Evolutionary conservation across 306 rosid genomes (phyloP).

Genomic region (Quercus aquifolioides): DNA sequence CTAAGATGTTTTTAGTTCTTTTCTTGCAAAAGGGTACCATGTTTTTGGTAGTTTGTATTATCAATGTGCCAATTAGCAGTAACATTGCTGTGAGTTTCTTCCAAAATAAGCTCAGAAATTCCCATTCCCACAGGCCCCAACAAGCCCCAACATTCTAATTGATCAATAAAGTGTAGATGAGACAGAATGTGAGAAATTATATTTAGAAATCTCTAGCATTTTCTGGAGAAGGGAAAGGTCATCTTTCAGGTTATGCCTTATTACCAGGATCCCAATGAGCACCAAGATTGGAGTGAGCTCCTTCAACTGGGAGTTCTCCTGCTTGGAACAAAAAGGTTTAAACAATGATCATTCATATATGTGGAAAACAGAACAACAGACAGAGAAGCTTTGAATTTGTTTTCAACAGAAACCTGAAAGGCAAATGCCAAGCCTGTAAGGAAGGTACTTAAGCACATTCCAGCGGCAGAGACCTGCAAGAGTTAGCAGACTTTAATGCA

Average conservation of each 20-base stretch:
- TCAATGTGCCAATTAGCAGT: conserved; percentile 22
- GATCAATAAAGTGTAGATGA: no score
- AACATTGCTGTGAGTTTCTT: conserved; percentile 9
- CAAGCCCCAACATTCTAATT: no score
- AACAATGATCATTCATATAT: not conserved
- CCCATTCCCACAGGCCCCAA: no score
- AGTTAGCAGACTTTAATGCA: conserved; percentile 4
- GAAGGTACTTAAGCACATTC: conserved; percentile 71
- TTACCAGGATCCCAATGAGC: not conserved
- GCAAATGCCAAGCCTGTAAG: conserved; percentile 57
- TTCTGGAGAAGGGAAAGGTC: no score
- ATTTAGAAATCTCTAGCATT: no score
- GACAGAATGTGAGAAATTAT: no score
- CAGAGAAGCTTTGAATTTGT: not conserved
- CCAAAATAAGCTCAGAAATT: no score
- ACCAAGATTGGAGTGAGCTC: conserved; percentile 15
- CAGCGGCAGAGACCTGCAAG: conserved; percentile 56
- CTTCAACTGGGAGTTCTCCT: not conserved
- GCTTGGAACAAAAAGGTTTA: not conserved
- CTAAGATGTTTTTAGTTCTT: not conserved
- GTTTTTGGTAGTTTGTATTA: not conserved
- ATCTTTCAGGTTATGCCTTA: no score
- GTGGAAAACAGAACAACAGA: not conserved
- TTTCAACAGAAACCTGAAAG: conserved; percentile 48
- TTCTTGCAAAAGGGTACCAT: not conserved